Evolutionary conservation across 2,329 filamentous ascomycete species (phyloP), one percentile per base, ranked within the genome.

Genomic region (Metarhizium brunneum): DNA sequence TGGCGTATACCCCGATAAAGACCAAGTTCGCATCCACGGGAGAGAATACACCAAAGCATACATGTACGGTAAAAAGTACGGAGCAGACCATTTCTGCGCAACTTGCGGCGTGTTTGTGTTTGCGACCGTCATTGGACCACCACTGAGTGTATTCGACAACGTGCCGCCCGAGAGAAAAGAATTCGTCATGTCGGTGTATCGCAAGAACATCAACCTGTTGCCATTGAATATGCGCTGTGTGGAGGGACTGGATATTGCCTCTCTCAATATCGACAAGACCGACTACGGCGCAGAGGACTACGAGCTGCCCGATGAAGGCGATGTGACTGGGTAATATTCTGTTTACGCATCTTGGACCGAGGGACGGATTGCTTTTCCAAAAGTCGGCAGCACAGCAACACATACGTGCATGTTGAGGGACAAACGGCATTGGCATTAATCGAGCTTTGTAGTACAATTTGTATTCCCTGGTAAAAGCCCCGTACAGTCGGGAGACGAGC

Each of bases 81-180:
- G 58, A 20, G 61, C 62, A 2, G 43, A 47, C 25, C 25, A 25
- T 25, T 25, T 25, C 25, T 25, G 25, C 25, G 25, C 25, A 1
- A 25, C 25, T 25, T 25, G 25, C 25, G 25, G 25, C 25, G 25
- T 25, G 25, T 25, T 25, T 25, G 25, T 25, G 25, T 25, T 25
- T 25, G 54, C 49, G 10, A 66, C 60, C 16, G 53, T 69, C 2
- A 64, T 69, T 36, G 68, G 67, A 2, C 68, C 68, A 3, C 66
- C 63, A 0, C 51, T 63, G 10, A 63, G 62, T 47, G 35, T 66
- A 13, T 61, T 70, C n/a, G 63, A 65, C 51, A 62, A 54, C 18
- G 47, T 68, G 2, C 56, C 64, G 0, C 57, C 62, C 2, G 64
- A 66, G 50, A 63, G 61, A 40, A 60, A 59, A 51, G 61, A 61